Conservation (phyloP, 2,329 filamentous ascomycete species). For the Torrubiellomyces zombiae region DNA sequence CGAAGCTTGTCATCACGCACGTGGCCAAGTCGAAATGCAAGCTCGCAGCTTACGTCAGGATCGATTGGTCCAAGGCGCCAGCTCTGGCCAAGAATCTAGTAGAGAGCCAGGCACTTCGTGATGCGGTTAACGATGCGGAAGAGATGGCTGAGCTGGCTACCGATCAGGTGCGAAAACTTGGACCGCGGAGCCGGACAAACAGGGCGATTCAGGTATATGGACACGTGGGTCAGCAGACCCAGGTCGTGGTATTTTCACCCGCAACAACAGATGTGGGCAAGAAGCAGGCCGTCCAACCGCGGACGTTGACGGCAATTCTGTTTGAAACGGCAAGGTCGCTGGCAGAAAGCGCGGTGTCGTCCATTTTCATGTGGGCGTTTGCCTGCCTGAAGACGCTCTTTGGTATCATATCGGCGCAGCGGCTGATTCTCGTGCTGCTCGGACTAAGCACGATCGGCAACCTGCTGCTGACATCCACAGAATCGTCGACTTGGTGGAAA, state of each 20-base stretch:
- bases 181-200: constrained; percentile 56
- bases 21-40: constrained; percentile 84
- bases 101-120: constrained; percentile 58
- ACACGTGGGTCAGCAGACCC: constrained; percentile 50
- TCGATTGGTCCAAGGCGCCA: constrained; percentile 68
- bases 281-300: constrained; percentile 43
- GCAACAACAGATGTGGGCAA: constrained; percentile 27
- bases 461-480: constrained; percentile 55
- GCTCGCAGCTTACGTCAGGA: constrained; percentile 69
- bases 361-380: constrained; percentile 62
- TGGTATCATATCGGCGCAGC: constrained; percentile 54
- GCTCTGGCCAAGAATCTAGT: constrained; percentile 42
- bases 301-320: constrained; percentile 51
- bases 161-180: constrained; percentile 61
- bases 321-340: constrained; percentile 59
- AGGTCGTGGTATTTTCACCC: constrained; percentile 44
- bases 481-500: constrained; percentile 65
- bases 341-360: constrained; percentile 56
- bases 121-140: constrained; percentile 55
- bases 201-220: constrained; percentile 69
- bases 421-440: constrained; percentile 54
- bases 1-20: constrained; percentile 87
- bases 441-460: constrained; percentile 56
- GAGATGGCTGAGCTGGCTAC: constrained; percentile 61
- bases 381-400: constrained; percentile 48